Conservation (phyloP, 2,329 filamentous ascomycete species). For the Aspergillus thermomutatus region DNA sequence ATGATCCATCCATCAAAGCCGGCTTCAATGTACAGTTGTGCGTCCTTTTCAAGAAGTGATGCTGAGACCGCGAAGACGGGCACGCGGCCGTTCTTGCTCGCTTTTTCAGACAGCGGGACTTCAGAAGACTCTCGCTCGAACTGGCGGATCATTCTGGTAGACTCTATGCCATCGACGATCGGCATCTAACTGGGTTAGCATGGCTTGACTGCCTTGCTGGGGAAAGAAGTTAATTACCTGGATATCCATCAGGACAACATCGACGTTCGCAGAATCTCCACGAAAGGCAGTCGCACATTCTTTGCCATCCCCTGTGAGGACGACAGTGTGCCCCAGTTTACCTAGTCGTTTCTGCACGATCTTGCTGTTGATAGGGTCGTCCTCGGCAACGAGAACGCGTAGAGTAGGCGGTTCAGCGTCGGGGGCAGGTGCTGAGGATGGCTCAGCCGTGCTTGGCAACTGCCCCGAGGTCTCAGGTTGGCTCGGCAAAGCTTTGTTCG, state of each 20-base stretch:
- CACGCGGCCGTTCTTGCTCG: constrained; percentile 61
- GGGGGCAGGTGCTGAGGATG: not conserved
- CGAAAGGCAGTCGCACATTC: constrained; percentile 73
- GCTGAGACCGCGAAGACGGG: constrained; percentile 89
- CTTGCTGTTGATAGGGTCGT: constrained; percentile 83
- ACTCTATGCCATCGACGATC: constrained; percentile 84
- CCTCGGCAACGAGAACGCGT: constrained; percentile 73
- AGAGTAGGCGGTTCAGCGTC: constrained; percentile 7
- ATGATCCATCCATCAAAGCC: constrained; percentile 91
- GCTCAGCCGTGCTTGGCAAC: not conserved
- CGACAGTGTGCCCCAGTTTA: constrained; percentile 68
- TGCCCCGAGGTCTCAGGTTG: constrained; percentile 5
- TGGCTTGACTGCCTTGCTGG: not conserved
- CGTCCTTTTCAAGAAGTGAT: constrained; percentile 70
- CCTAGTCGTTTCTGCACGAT: constrained; percentile 78
- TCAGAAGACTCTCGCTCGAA: constrained; percentile 59
- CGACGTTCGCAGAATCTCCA: constrained; percentile 62
- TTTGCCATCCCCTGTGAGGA: constrained; percentile 76
- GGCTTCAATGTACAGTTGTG: constrained; percentile 65
- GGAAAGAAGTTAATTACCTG: constrained; percentile 57
- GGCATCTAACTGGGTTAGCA: constrained; percentile 65
- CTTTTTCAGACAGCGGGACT: constrained; percentile 55
- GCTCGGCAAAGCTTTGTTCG: not conserved
- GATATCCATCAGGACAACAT: constrained; percentile 90
- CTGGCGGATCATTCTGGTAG: constrained; percentile 78